phyloP scores from a whole-genome alignment of 495 filamentous ascomycete genomes.

The Penicillium cinerascens region DNA sequence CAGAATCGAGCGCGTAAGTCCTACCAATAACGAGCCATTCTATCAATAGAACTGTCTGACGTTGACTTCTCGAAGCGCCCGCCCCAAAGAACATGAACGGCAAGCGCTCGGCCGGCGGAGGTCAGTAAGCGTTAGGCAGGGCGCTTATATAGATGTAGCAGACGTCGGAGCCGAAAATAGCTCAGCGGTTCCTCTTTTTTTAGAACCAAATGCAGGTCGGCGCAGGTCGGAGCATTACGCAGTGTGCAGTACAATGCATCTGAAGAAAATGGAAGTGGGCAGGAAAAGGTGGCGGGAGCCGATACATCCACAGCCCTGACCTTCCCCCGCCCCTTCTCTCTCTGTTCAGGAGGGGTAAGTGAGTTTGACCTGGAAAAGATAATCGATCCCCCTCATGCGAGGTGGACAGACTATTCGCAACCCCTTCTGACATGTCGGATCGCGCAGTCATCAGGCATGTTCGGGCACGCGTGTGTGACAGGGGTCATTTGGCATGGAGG shows the following conservation, averaged over 20 bases:
- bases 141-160: slow-evolving; percentile 15
- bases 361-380: neutral
- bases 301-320: slow-evolving; percentile 12
- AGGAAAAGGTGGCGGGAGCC: neutral
- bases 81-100: neutral
- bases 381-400: slow-evolving; percentile 24
- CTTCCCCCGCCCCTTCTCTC: neutral
- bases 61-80: neutral
- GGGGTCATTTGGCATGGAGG: slow-evolving; percentile 21
- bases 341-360: neutral
- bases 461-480: slow-evolving; percentile 18
- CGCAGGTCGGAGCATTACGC: neutral
- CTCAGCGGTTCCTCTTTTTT: slow-evolving; percentile 15
- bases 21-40: neutral
- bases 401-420: slow-evolving; percentile 14
- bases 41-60: slow-evolving; percentile 16
- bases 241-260: neutral
- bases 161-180: slow-evolving; percentile 6
- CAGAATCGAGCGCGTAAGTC: neutral
- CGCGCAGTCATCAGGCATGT: slow-evolving; percentile 14
- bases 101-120: slow-evolving; percentile 8
- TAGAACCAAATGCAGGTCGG: slow-evolving; percentile 1
- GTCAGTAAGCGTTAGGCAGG: slow-evolving; percentile 17
- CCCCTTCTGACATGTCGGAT: slow-evolving; percentile 10
- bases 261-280: neutral